phyloP scores from a whole-genome alignment of 768 basidiomycete species.

The Xerocomus potaroensis region DNA sequence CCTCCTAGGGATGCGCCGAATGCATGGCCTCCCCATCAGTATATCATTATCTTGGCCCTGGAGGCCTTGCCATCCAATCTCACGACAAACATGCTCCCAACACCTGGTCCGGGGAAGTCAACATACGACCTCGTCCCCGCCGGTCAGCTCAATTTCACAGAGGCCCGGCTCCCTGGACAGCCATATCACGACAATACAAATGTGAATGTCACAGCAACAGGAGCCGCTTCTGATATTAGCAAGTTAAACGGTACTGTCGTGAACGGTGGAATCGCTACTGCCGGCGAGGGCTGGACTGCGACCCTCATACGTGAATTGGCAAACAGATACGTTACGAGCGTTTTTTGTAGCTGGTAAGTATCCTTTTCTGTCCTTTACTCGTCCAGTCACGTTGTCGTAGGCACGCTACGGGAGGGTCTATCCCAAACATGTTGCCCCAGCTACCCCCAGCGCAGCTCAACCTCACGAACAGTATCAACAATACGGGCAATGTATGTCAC shows the following conservation, averaged over 20 bases:
- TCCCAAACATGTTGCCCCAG: conserved; percentile 62
- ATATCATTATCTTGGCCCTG: conserved; percentile 76
- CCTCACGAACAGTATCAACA: conserved; percentile 57
- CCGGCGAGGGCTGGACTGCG: conserved; percentile 62
- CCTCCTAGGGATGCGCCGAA: conserved; percentile 75
- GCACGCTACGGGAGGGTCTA: conserved; percentile 79
- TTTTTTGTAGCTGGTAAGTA: conserved; percentile 82
- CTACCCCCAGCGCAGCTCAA: conserved; percentile 69
- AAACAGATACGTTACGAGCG: conserved; percentile 80
- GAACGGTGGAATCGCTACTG: conserved; percentile 62
- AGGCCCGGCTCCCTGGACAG: conserved; percentile 69
- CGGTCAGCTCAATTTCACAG: conserved; percentile 79
- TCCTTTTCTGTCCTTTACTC: not conserved
- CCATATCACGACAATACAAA: conserved; percentile 35
- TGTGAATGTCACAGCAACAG: conserved; percentile 48
- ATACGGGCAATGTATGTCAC: conserved; percentile 69
- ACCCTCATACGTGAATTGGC: conserved; percentile 68
- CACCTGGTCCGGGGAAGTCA: conserved; percentile 45
- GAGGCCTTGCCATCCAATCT: conserved; percentile 69
- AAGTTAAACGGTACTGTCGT: conserved; percentile 48
- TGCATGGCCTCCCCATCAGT: conserved; percentile 83
- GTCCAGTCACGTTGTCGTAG: not conserved
- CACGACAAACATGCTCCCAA: conserved; percentile 53
- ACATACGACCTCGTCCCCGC: conserved; percentile 66
- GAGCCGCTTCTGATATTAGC: conserved; percentile 60